These are phyloP conservation scores for Conoideocrella luteorostrata DNA, from an alignment of 2,329 filamentous ascomycete genomes.

Conservation along the genomic window DNA sequence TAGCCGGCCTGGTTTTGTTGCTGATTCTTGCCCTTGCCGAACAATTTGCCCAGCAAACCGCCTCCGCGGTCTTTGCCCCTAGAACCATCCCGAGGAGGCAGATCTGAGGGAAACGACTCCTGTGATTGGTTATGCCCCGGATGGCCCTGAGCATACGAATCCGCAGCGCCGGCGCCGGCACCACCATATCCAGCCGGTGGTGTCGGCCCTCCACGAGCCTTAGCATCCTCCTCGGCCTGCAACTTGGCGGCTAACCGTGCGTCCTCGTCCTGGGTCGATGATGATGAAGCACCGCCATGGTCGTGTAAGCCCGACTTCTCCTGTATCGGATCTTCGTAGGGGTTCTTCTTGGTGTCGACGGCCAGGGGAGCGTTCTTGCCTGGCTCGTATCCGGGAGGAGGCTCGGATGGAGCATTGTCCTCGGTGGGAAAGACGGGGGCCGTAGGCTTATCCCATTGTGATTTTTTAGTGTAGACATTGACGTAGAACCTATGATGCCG, in stretches of 20 bases:
- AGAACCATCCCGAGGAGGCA: conserved; percentile 34
- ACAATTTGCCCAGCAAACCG: conserved; percentile 43
- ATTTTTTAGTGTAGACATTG: conserved; percentile 79
- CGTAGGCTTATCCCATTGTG: conserved; percentile 83
- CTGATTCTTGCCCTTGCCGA: conserved; percentile 35
- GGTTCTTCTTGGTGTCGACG: conserved; percentile 61
- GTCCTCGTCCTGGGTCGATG: conserved; percentile 51
- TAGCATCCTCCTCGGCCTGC: conserved; percentile 76
- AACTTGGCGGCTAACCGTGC: conserved; percentile 68
- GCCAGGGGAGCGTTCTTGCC: conserved; percentile 29
- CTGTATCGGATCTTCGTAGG: conserved; percentile 46
- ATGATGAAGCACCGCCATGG: conserved; percentile 25
- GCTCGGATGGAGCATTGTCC: conserved; percentile 43
- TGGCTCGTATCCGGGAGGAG: conserved; percentile 61
- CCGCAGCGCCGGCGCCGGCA: conserved; percentile 15
- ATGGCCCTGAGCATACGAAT: conserved; percentile 20
- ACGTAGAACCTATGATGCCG: conserved; percentile 68
- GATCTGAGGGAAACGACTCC: conserved; percentile 28
- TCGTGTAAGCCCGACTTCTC: conserved; percentile 13
- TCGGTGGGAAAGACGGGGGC: conserved; percentile 53
- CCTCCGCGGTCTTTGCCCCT: conserved; percentile 35
- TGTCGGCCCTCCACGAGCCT: conserved; percentile 31
- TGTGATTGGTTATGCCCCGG: conserved; percentile 16
- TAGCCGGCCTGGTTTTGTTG: conserved; percentile 24
- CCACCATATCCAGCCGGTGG: conserved; percentile 30